Conservation (phyloP, 2,329 filamentous ascomycete species). For the Macroventuria anomochaeta region DNA sequence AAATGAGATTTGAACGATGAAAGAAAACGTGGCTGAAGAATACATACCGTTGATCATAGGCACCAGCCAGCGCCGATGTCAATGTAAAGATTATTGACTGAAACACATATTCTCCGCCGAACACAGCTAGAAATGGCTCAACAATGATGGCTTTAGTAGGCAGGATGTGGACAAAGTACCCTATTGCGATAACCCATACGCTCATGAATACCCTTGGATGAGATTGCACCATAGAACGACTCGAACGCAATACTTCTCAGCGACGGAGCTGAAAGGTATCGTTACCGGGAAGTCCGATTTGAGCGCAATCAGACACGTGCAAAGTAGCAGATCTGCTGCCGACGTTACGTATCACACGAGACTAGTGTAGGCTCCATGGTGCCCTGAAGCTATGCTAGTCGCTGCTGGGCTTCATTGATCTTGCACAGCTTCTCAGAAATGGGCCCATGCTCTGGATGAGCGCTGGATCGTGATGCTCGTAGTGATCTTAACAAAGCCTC, state of each 20-base stretch:
- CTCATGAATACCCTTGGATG: constrained; percentile 41
- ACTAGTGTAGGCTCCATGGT: constrained; percentile 48
- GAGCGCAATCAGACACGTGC: constrained; percentile 17
- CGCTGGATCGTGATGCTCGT: constrained; percentile 51
- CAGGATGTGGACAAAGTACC: constrained; percentile 33
- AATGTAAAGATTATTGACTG: constrained; percentile 44
- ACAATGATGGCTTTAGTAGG: constrained; percentile 42
- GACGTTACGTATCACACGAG: constrained; percentile 40
- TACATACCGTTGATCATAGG: constrained; percentile 42
- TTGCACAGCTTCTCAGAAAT: constrained; percentile 63
- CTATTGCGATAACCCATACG: constrained; percentile 42
- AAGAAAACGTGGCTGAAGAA: not conserved
- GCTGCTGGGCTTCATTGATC: constrained; percentile 58
- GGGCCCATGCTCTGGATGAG: constrained; percentile 45
- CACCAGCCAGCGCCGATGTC: constrained; percentile 40
- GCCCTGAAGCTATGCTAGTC: constrained; percentile 61
- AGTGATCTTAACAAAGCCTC: constrained; percentile 58
- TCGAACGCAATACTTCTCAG: constrained; percentile 38
- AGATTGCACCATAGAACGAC: constrained; percentile 43
- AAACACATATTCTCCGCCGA: constrained; percentile 49
- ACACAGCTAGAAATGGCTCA: constrained; percentile 38
- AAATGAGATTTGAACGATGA: constrained; percentile 1
- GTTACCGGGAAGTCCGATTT: constrained; percentile 43
- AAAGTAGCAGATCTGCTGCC: not conserved
- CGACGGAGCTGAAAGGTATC: constrained; percentile 45